phyloP scores from a whole-genome alignment of 2,329 filamentous ascomycete genomes.

The Triangularia setosa region DNA sequence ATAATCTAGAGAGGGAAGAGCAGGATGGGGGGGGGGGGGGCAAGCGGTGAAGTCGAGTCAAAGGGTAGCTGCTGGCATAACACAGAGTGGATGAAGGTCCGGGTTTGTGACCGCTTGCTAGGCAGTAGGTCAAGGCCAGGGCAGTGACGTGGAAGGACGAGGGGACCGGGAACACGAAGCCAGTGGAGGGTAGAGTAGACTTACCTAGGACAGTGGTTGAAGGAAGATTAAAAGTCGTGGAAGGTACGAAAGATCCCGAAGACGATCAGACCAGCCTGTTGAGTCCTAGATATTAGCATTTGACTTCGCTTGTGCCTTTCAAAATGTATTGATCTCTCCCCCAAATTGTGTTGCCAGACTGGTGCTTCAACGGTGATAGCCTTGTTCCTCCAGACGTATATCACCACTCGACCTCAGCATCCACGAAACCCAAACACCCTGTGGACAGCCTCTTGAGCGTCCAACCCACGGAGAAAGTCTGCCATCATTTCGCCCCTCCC shows the following conservation, averaged over 20 bases:
- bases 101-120: not conserved
- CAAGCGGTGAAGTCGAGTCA: not conserved
- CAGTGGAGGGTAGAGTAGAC: not conserved
- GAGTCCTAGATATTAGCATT: not conserved
- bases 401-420: not conserved
- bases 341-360: not conserved
- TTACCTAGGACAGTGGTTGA: not conserved
- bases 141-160: not conserved
- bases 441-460: not conserved
- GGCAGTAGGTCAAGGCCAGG: not conserved
- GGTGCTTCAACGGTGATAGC: not conserved
- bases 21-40: not conserved
- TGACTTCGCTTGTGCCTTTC: not conserved
- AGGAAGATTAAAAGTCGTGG: not conserved
- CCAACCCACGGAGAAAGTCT: not conserved
- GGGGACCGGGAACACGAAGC: not conserved
- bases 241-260: not conserved
- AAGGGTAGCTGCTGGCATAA: not conserved
- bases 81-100: not conserved
- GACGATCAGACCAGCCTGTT: not conserved
- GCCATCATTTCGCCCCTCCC: no score
- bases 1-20: not conserved
- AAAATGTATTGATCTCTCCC: not conserved
- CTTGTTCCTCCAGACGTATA: not conserved
- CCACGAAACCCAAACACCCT: not conserved